Evolutionary conservation across 345 rosid species (phyloP).

Genomic region (Eucalyptus coolabah): DNA sequence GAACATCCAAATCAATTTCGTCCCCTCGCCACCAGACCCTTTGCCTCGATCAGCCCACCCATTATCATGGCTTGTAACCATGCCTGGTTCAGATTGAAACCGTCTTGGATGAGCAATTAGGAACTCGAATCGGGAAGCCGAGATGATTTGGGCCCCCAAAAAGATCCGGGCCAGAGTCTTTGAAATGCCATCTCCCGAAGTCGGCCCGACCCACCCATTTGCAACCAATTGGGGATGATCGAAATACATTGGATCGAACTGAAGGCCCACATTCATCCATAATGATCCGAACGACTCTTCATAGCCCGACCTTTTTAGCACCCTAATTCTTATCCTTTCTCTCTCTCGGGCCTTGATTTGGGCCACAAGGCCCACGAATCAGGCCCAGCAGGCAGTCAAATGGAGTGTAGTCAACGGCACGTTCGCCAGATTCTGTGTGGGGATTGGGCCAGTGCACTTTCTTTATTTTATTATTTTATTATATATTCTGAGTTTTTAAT

Average conservation of each 20-base stretch:
- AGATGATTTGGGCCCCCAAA: not conserved
- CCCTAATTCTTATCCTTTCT: not conserved
- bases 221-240: not conserved
- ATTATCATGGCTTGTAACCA: not conserved
- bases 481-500: too few species aligned
- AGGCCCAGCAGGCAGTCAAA: not conserved
- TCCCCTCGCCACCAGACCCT: not conserved
- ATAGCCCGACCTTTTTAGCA: not conserved
- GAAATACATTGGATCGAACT: not conserved
- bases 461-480: not conserved
- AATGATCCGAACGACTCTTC: not conserved
- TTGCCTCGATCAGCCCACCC: not conserved
- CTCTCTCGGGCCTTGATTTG: not conserved
- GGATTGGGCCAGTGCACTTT: not conserved
- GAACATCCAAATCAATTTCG: not conserved
- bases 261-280: not conserved
- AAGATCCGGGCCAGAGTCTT: not conserved
- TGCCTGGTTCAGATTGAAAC: not conserved
- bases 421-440: not conserved
- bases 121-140: not conserved
- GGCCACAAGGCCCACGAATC: not conserved
- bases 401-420: not conserved
- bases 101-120: not conserved
- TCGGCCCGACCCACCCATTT: fast-evolving
- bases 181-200: not conserved